Conservation (phyloP, 108 stramenopile species). For the Cyclotella baltica region DNA sequence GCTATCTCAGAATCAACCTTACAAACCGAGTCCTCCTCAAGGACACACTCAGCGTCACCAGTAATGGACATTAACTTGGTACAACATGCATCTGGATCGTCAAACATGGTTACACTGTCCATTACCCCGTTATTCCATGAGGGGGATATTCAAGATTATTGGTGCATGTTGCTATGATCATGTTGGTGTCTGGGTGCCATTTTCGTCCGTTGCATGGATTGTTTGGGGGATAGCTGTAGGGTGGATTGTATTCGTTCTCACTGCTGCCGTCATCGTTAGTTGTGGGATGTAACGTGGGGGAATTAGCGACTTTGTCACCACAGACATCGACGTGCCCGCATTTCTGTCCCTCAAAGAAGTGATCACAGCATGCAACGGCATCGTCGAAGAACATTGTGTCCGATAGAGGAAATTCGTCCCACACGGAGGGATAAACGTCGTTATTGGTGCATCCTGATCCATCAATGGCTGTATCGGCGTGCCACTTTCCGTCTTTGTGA, state of each 20-base stretch:
- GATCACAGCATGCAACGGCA: not conserved
- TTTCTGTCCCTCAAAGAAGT: not conserved
- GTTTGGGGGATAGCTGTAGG: not conserved
- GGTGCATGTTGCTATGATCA: not conserved
- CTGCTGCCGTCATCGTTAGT: no score
- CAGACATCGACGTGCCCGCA: not conserved
- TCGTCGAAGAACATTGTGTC: slow-evolving; percentile 5
- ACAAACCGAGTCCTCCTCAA: slow-evolving; percentile 2
- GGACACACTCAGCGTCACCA: not conserved
- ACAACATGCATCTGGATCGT: slow-evolving; percentile 15
- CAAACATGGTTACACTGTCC: slow-evolving; percentile 24
- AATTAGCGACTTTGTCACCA: not conserved
- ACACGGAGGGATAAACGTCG: not conserved
- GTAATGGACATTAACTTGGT: not conserved
- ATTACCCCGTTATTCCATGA: slow-evolving; percentile 13
- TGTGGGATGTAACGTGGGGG: not conserved
- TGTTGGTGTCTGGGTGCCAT: slow-evolving; percentile 2
- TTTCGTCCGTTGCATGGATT: slow-evolving; percentile 6
- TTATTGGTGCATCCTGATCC: not conserved
- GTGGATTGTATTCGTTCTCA: not conserved
- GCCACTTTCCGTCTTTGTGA: not conserved
- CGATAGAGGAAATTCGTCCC: not conserved
- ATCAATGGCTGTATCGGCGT: not conserved
- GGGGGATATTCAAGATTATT: slow-evolving; percentile 21
- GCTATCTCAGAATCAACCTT: not conserved